Conservation (phyloP, 2,329 filamentous ascomycete species). For the Leptosphaerulina australis region DNA sequence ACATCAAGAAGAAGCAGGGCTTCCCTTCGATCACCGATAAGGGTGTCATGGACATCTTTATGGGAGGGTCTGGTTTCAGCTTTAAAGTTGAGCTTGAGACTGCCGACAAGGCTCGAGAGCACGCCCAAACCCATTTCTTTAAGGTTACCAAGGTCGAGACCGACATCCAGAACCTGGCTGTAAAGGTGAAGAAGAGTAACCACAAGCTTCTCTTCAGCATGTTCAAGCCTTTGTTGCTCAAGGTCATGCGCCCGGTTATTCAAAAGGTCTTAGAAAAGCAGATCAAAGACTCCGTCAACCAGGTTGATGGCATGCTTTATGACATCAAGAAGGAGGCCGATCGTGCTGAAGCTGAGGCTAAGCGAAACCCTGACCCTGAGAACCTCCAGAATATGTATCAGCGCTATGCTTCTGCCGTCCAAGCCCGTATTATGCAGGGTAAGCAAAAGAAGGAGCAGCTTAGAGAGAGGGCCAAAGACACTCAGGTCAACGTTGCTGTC, state of each 20-base stretch:
- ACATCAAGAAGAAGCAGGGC: conserved; percentile 92
- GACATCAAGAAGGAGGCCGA: conserved; percentile 84
- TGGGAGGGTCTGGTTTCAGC: conserved; percentile 85
- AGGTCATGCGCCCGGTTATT: conserved; percentile 80
- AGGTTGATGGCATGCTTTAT: conserved; percentile 74
- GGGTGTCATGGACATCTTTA: conserved; percentile 85
- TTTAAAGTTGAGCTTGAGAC: conserved; percentile 91
- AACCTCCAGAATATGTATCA: conserved; percentile 82
- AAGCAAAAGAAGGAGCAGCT: conserved; percentile 75
- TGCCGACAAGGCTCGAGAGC: conserved; percentile 64
- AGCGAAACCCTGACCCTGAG: conserved; percentile 68
- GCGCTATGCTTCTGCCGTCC: conserved; percentile 77
- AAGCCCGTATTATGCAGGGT: conserved; percentile 74
- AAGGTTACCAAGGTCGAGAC: conserved; percentile 90
- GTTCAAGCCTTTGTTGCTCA: conserved; percentile 86
- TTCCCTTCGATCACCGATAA: conserved; percentile 88
- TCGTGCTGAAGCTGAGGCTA: conserved; percentile 68
- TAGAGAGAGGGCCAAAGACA: conserved; percentile 60
- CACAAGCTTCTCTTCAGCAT: conserved; percentile 89
- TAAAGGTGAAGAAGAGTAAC: conserved; percentile 93
- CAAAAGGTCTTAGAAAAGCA: conserved; percentile 89
- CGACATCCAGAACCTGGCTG: conserved; percentile 77
- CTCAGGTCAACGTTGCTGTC: conserved; percentile 80
- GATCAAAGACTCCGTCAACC: conserved; percentile 80
- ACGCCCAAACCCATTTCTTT: conserved; percentile 83